Evolutionary conservation across 371 early-diverging fungal species (phyloP).

Genomic region (Mortierella sp.): DNA sequence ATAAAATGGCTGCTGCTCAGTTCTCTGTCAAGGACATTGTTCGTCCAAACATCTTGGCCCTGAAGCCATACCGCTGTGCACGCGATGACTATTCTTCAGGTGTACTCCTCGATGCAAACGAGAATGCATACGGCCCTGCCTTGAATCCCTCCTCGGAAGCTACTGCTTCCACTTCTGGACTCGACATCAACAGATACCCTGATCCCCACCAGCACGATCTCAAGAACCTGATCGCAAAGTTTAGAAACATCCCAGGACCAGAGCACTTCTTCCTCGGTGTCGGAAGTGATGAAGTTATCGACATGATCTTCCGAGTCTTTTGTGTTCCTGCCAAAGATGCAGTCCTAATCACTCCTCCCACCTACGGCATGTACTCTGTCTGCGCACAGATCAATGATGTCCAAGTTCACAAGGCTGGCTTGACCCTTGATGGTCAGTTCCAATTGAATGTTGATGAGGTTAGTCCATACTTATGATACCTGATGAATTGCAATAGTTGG

Average conservation of each 20-base stretch:
- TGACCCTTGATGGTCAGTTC: conserved; percentile 82
- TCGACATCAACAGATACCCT: conserved; percentile 93
- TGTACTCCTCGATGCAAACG: conserved; percentile 97
- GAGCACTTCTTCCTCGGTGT: conserved; percentile 94
- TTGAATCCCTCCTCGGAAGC: conserved; percentile 45
- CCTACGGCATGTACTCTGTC: conserved; percentile 98
- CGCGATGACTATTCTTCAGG: conserved; percentile 95
- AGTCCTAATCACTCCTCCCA: conserved; percentile 95
- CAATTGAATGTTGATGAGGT: conserved; percentile 86
- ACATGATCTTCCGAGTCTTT: conserved; percentile 90
- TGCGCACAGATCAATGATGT: conserved; percentile 96
- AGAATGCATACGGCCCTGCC: conserved; percentile 93
- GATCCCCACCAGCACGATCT: conserved; percentile 91
- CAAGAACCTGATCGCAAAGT: conserved; percentile 80
- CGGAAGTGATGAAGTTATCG: conserved; percentile 97
- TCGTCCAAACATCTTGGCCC: conserved; percentile 93
- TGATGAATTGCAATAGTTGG: neutral
- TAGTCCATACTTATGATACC: neutral
- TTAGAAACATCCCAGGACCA: conserved; percentile 74
- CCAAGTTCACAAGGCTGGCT: conserved; percentile 82
- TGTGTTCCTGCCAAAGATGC: conserved; percentile 93
- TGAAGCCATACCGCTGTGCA: conserved; percentile 97
- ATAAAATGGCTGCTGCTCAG: conserved; percentile 22
- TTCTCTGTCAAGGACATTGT: conserved; percentile 83
- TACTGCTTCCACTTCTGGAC: conserved; percentile 40